These are phyloP conservation scores for Phytophthora fragariaefolia DNA, from an alignment of 352 stramenopile genomes.

Conservation along the genomic window DNA sequence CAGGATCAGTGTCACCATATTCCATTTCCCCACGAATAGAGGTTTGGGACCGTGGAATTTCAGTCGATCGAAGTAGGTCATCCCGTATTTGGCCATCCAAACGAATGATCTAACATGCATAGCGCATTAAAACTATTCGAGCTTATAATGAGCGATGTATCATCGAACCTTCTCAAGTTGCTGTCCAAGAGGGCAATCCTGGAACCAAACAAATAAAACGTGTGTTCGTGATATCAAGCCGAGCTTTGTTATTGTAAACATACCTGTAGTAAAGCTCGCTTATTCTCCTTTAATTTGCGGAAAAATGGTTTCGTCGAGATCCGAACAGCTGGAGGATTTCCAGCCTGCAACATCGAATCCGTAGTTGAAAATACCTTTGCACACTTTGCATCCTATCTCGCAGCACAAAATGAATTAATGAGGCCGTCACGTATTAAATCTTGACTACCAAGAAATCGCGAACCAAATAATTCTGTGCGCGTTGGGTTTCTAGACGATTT, in stretches of 20 bases:
- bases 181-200: slow-evolving; percentile 36
- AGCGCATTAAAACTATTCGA: not conserved
- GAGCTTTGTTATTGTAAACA: not conserved
- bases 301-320: slow-evolving; percentile 22
- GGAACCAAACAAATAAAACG: not conserved
- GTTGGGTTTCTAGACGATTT: slow-evolving; percentile 39
- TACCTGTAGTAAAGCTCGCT: slow-evolving; percentile 29
- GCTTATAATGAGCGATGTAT: not conserved
- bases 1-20: not conserved
- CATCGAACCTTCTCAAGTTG: slow-evolving; percentile 49
- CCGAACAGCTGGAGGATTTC: not conserved
- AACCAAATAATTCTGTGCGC: slow-evolving; percentile 34
- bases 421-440: not conserved
- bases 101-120: slow-evolving; percentile 29
- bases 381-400: slow-evolving; percentile 45
- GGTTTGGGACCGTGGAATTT: slow-evolving; percentile 1
- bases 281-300: slow-evolving; percentile 25
- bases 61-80: slow-evolving; percentile 44
- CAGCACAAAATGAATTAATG: too few species aligned
- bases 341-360: slow-evolving; percentile 3
- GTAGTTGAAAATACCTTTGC: slow-evolving; percentile 41
- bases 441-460: not conserved
- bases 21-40: not conserved
- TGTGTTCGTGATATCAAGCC: not conserved
- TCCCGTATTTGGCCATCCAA: slow-evolving; percentile 47